Conservation (phyloP, 306 rosid species). For the Medicago ruthenica region DNA sequence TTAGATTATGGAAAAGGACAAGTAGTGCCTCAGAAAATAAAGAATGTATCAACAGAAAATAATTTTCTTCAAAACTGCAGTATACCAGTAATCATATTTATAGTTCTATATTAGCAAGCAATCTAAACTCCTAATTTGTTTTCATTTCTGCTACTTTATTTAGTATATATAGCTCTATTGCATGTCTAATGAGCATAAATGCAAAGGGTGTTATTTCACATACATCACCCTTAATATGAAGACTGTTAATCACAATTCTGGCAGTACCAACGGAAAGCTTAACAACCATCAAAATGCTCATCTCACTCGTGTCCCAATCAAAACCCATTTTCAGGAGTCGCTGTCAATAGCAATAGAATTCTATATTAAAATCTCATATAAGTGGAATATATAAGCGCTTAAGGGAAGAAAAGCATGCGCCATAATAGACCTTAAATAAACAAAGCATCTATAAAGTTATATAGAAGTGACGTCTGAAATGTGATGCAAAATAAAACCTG, state of each 20-base stretch:
- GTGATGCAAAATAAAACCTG: constrained; percentile 70
- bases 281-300: constrained; percentile 87
- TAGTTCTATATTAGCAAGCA: constrained; percentile 21
- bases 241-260: constrained; percentile 89
- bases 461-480: constrained; percentile 35
- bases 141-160: constrained; percentile 12
- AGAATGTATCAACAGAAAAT: neutral
- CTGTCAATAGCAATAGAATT: constrained; percentile 57
- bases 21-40: neutral
- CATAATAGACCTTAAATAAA: constrained; percentile 23
- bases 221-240: constrained; percentile 98
- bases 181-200: constrained; percentile 24
- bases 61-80: constrained; percentile 11
- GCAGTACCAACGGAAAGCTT: constrained; percentile 91
- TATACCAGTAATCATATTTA: neutral
- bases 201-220: constrained; percentile 48
- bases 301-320: constrained; percentile 94
- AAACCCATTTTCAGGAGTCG: constrained; percentile 75
- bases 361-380: constrained; percentile 39
- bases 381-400: neutral
- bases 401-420: neutral
- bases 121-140: constrained; percentile 15
- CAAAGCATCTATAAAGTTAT: neutral
- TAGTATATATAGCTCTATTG: neutral
- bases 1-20: constrained; percentile 23